Conservation (phyloP, 2,329 filamentous ascomycete species). For the Sarocladiaceae sp. region DNA sequence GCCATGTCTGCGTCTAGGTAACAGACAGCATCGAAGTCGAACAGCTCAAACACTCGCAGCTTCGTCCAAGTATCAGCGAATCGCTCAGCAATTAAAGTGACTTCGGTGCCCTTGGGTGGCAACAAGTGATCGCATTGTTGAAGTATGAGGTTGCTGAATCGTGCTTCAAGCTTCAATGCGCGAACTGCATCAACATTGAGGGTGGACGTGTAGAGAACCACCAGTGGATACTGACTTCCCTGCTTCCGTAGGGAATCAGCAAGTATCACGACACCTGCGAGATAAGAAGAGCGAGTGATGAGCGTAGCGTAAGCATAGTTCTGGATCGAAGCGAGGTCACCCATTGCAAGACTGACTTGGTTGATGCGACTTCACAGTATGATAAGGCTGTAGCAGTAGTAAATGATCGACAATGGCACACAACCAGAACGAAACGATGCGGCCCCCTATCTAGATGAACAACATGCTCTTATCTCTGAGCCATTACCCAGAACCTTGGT, state of each 20-base stretch:
- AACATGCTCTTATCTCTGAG: no score
- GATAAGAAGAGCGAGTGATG: constrained; percentile 18
- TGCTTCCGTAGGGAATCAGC: constrained; percentile 17
- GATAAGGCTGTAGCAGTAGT: background rate
- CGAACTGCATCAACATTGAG: constrained; percentile 10
- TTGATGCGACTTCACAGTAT: background rate
- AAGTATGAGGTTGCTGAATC: constrained; percentile 14
- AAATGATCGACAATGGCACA: background rate
- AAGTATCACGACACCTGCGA: constrained; percentile 18
- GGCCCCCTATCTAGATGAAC: background rate
- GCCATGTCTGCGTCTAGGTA: constrained; percentile 20
- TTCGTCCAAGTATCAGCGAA: constrained; percentile 19
- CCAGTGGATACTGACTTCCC: constrained; percentile 13
- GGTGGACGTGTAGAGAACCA: constrained; percentile 16
- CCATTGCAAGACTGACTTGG: background rate
- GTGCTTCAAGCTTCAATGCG: constrained; percentile 14
- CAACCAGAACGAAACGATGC: no score
- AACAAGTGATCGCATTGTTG: constrained; percentile 15
- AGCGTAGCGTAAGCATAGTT: constrained; percentile 19
- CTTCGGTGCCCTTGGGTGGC: constrained; percentile 13
- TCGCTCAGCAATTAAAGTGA: constrained; percentile 17
- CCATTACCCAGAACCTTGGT: background rate
- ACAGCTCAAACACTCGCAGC: constrained; percentile 16
- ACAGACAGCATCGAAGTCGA: constrained; percentile 17
- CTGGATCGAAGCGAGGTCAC: background rate